Evolutionary conservation across 1,284 basidiomycete species (phyloP).

Genomic region (Omphalotus olearius): DNA sequence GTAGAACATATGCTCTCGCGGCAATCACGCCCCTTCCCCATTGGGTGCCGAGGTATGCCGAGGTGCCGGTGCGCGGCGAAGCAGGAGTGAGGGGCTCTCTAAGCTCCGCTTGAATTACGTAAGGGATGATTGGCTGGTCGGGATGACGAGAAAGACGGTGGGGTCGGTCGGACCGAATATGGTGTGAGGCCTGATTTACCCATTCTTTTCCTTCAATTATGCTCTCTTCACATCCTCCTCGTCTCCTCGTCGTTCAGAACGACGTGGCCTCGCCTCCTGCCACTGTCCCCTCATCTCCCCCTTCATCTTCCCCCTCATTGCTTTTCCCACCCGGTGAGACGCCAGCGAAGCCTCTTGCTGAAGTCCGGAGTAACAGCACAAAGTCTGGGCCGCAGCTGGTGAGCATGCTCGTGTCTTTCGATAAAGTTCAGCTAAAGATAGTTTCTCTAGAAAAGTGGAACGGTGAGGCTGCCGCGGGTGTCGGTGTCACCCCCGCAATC

Average conservation of each 20-base stretch:
- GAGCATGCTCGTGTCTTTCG: background rate
- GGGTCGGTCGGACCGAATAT: too few species aligned
- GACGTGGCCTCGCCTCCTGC: background rate
- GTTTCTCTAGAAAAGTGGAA: too few species aligned
- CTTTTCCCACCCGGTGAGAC: constrained; percentile 2
- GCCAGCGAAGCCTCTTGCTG: background rate
- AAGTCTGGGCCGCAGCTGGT: constrained; percentile 7
- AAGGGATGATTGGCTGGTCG: too few species aligned
- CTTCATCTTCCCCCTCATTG: constrained; percentile 5
- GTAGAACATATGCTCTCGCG: too few species aligned
- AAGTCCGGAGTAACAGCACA: constrained; percentile 1
- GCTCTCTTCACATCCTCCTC: constrained; percentile 6
- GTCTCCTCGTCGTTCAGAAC: constrained; percentile 1
- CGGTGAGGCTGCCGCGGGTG: too few species aligned
- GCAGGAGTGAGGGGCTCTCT: too few species aligned
- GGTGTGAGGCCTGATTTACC: too few species aligned
- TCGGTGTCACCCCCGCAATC: constrained; percentile 5
- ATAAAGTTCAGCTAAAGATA: background rate
- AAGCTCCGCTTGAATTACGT: too few species aligned
- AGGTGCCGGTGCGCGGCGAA: too few species aligned
- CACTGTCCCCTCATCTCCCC: constrained; percentile 1
- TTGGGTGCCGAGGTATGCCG: too few species aligned
- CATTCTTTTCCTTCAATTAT: background rate
- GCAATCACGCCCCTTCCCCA: too few species aligned
- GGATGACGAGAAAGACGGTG: too few species aligned